Conservation (phyloP, 139 green algal genomes). For the Coelastrella sp. region DNA sequence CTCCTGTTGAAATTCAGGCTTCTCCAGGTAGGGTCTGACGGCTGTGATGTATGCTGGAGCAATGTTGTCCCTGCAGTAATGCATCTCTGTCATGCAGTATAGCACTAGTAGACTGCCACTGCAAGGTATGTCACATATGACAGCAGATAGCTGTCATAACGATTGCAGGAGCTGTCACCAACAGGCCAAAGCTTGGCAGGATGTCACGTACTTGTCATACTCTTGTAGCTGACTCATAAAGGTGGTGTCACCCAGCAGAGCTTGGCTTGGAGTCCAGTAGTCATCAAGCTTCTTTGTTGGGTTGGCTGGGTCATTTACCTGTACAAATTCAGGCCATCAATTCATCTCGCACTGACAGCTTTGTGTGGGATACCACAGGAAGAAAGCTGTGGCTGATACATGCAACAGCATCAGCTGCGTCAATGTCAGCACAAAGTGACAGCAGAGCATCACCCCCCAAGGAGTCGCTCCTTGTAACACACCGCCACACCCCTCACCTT, state of each 20-base stretch:
- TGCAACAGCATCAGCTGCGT: neutral
- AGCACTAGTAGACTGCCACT: neutral
- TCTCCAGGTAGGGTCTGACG: constrained; percentile 69
- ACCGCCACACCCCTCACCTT: constrained; percentile 79
- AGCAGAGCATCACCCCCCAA: constrained; percentile 44
- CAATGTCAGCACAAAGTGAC: neutral
- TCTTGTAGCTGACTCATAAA: constrained; percentile 68
- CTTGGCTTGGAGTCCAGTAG: constrained; percentile 82
- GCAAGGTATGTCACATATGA: neutral
- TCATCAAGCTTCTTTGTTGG: constrained; percentile 76
- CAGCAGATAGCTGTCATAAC: neutral
- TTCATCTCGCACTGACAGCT: neutral
- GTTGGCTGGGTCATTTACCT: constrained; percentile 44
- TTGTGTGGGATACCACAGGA: neutral
- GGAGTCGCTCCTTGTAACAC: constrained; percentile 73
- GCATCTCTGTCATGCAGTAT: neutral
- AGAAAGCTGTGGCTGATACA: neutral
- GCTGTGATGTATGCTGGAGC: constrained; percentile 29
- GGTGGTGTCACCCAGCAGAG: constrained; percentile 65
- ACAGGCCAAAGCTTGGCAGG: constrained; percentile 50
- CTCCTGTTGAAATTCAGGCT: constrained; percentile 62
- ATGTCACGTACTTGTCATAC: constrained; percentile 71
- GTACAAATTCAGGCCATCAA: too few relatives aligned
- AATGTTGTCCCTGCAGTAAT: constrained; percentile 38
- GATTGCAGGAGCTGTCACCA: neutral